Conservation (phyloP, 805 yeast species). For the Candida germanica region DNA sequence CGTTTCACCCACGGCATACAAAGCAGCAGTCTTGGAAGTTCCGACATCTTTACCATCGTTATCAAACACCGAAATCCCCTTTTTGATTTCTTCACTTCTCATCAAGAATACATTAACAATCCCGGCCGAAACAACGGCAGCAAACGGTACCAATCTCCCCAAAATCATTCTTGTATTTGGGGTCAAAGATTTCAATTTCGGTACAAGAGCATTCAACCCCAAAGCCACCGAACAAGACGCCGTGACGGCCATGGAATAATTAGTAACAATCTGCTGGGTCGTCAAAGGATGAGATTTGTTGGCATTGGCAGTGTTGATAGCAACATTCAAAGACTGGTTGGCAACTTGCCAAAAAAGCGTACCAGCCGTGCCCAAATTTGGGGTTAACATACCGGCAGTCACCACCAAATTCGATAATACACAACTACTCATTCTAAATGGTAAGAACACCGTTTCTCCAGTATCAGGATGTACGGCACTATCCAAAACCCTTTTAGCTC, state of each 20-base stretch:
- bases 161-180: conserved; percentile 68
- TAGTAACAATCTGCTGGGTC: conserved; percentile 69
- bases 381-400: conserved; percentile 97
- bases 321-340: conserved; percentile 94
- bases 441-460: conserved; percentile 86
- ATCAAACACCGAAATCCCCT: conserved; percentile 74
- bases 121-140: conserved; percentile 98
- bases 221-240: conserved; percentile 96
- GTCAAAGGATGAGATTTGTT: conserved; percentile 92
- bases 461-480: conserved; percentile 96
- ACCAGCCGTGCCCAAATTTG: conserved; percentile 84
- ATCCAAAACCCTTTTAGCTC: conserved; percentile 80
- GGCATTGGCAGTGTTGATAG: conserved; percentile 93
- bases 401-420: conserved; percentile 92
- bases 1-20: conserved; percentile 93
- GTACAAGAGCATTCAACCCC: conserved; percentile 90
- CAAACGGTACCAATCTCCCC: conserved; percentile 92
- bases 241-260: conserved; percentile 83
- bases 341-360: conserved; percentile 98
- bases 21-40: conserved; percentile 80
- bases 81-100: conserved; percentile 91
- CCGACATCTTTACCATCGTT: conserved; percentile 59
- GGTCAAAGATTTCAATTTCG: conserved; percentile 67
- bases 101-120: conserved; percentile 92
- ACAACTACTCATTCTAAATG: conserved; percentile 96